Evolutionary conservation across 495 filamentous ascomycete species (phyloP), one percentile per base, ranked within the genome.

Genomic region (Lentithecium fluviatile): DNA sequence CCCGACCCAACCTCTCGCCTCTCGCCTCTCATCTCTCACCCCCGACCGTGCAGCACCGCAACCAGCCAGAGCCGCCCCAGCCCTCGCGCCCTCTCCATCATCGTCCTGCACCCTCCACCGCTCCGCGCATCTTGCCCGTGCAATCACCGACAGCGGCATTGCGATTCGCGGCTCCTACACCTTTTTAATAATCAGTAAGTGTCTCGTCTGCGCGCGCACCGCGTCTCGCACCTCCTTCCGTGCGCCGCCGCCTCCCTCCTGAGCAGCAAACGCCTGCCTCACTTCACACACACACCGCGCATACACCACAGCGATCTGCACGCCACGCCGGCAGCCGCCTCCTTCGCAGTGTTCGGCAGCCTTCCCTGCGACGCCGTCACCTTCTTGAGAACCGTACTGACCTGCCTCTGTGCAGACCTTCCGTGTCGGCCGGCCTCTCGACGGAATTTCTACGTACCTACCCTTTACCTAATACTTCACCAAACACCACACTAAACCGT

Each of bases 381-480:
- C 43, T 13, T n/a, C 60, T 10, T 25, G n/a, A 38, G 17, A 40
- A 15, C 32, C 13, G 23, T 54, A 59, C 55, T 55, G 34, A 65
- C 62, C 6, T n/a, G 12, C 13, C 47, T 23, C 1, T 25, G 24
- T 19, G 40, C 45, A 32, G 29, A 64, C 59, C 56, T 67, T 63
- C 60, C 58, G 64, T 67, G 45, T 59, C 58, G 58, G 58, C 64
- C 56, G 64, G 64, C 57, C 57, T 58, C 52, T 60, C 52, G 24
- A 62, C 63, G 57, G 63, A 61, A 61, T 21, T 40, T 45, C 40
- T 55, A 47, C 55, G 15, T 20, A 24, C 19, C 21, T 19, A 19
- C 53, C 26, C 53, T 53, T 54, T 19, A 20, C 42, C 21, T 67
- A 60, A 54, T 63, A 46, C n/a, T 40, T 52, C 46, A 45, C 13